Conservation (phyloP, 495 filamentous ascomycete genomes). For the Cladorrhinum samala region DNA sequence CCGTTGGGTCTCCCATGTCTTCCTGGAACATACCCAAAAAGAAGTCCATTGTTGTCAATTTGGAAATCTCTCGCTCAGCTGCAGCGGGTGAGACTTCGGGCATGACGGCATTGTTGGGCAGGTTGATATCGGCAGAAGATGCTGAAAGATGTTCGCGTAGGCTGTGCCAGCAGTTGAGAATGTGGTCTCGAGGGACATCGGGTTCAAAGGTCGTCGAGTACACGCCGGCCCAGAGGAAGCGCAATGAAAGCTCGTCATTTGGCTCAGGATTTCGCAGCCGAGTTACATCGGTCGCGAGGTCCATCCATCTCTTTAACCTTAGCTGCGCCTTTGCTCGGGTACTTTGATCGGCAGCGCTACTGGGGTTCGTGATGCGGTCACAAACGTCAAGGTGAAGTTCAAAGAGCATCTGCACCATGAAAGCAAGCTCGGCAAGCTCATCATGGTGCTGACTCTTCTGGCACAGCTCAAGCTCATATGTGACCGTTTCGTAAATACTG, state of each 20-base stretch:
- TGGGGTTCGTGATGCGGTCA: slow-evolving; percentile 66
- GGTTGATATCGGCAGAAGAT: slow-evolving; percentile 45
- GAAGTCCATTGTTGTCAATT: slow-evolving; percentile 92
- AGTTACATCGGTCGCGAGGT: slow-evolving; percentile 59
- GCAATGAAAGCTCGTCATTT: slow-evolving; percentile 46
- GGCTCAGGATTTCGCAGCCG: slow-evolving; percentile 29
- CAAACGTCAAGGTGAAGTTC: slow-evolving; percentile 89
- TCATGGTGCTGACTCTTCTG: slow-evolving; percentile 14
- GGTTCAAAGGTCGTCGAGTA: slow-evolving; percentile 66
- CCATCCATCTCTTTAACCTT: slow-evolving; percentile 68
- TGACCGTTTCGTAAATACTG: slow-evolving; percentile 53
- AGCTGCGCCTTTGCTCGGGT: slow-evolving; percentile 59
- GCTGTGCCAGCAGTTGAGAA: slow-evolving; percentile 72
- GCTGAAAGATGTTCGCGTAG: slow-evolving; percentile 41
- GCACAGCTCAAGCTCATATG: slow-evolving; percentile 37
- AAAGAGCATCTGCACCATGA: slow-evolving; percentile 71
- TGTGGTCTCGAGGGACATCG: slow-evolving; percentile 64
- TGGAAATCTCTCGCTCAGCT: slow-evolving; percentile 82
- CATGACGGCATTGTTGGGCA: slow-evolving; percentile 85
- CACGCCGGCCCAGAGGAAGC: slow-evolving; percentile 80
- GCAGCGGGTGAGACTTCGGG: slow-evolving; percentile 76
- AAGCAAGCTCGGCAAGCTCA: slow-evolving; percentile 28
- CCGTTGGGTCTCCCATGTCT: slow-evolving; percentile 61
- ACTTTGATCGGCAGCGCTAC: slow-evolving; percentile 56
- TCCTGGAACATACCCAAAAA: slow-evolving; percentile 77